Conservation (phyloP, 2,329 filamentous ascomycete species). For the Botrytis cinerea region DNA sequence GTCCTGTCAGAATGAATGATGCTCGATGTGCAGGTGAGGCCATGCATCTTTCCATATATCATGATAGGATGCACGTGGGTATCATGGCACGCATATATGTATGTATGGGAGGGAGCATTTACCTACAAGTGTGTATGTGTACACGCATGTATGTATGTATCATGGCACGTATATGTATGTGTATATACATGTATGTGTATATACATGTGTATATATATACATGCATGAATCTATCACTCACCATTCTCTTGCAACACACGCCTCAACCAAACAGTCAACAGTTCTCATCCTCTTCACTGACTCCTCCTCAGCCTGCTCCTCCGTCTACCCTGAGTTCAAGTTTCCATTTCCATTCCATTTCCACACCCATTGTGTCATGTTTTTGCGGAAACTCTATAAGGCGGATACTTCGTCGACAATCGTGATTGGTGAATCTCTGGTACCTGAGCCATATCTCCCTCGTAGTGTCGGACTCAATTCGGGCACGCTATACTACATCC, state of each 20-base stretch:
- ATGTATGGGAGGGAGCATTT: not conserved
- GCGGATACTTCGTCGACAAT: not conserved
- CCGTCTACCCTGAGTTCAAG: not conserved
- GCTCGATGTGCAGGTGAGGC: not conserved
- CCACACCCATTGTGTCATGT: not conserved
- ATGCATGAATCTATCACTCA: not conserved
- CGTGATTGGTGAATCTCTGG: slow-evolving; percentile 7
- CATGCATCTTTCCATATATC: not conserved
- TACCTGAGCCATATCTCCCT: not conserved
- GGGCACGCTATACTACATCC: not conserved
- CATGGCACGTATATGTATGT: no score
- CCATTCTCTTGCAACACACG: not conserved
- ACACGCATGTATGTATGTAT: not conserved
- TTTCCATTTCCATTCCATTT: not conserved
- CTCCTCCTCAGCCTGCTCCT: not conserved
- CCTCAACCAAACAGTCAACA: not conserved
- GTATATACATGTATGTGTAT: no score
- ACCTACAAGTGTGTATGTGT: no score
- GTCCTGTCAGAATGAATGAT: not conserved
- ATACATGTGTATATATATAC: not conserved
- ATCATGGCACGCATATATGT: not conserved
- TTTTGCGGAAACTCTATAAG: not conserved
- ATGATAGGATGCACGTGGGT: not conserved
- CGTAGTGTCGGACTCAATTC: slow-evolving; percentile 23
- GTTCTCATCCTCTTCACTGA: no score